Percentiles rank a stretch among this genome's conserved stretches.
phyloP scores from a whole-genome alignment of 2,329 filamentous ascomycete genomes.

The Beauveria bassiana region DNA sequence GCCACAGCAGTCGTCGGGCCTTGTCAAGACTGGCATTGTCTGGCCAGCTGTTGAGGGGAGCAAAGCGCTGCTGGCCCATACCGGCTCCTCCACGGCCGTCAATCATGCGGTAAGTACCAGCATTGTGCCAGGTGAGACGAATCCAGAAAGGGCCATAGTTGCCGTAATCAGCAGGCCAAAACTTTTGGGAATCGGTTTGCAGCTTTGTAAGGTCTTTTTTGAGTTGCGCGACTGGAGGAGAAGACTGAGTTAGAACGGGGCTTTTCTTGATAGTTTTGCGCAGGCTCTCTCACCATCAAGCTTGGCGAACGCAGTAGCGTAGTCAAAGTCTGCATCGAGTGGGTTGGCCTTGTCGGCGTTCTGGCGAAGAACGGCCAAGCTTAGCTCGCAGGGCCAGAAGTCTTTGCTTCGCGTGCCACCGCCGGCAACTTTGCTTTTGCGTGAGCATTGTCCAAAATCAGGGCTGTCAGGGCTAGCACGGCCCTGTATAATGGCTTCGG shows the following conservation, averaged over 20 bases:
- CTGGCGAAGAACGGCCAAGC: slow-evolving; percentile 66
- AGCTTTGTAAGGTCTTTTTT: slow-evolving; percentile 64
- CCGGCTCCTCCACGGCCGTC: slow-evolving; percentile 71
- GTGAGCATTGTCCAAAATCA: slow-evolving; percentile 9
- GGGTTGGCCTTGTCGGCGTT: slow-evolving; percentile 58
- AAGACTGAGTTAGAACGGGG: neutral
- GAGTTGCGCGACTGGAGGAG: slow-evolving; percentile 45
- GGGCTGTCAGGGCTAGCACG: neutral
- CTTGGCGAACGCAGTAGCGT: slow-evolving; percentile 62
- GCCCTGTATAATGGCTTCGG: slow-evolving; percentile 5
- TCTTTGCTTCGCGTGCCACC: slow-evolving; percentile 61
- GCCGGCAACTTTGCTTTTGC: slow-evolving; percentile 38
- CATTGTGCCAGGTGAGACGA: slow-evolving; percentile 74
- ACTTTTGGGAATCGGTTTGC: slow-evolving; percentile 73
- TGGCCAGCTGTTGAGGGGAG: slow-evolving; percentile 73
- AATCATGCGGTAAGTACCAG: slow-evolving; percentile 64
- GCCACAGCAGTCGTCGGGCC: slow-evolving; percentile 70
- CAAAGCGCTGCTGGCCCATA: slow-evolving; percentile 69
- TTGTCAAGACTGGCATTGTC: slow-evolving; percentile 75
- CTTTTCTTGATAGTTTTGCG: neutral
- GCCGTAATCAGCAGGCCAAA: slow-evolving; percentile 76
- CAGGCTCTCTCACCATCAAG: slow-evolving; percentile 31
- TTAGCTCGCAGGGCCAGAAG: slow-evolving; percentile 67
- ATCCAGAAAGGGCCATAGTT: slow-evolving; percentile 76
- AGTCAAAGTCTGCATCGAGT: slow-evolving; percentile 59